Evolutionary conservation across 495 filamentous ascomycete genomes (phyloP), one percentile per base, ranked within the genome.

Genomic region (Hyaloscypha bicolor): DNA sequence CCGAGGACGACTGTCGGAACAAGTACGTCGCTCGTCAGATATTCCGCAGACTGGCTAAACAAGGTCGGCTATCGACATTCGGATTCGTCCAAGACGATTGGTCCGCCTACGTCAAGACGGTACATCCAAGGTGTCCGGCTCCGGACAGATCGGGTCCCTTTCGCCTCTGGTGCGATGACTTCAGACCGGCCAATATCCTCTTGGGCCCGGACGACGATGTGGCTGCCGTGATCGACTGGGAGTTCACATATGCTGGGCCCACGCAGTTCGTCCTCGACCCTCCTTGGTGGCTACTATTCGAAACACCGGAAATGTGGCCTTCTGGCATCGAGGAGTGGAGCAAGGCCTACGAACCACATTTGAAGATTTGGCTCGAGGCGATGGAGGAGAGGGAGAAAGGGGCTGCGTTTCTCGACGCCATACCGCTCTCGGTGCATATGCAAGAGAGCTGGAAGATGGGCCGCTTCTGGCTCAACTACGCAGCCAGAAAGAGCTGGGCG

Each of bases 261-360:
- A 68, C 73, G 19, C 73, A 81, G 60, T 81, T 83, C 67, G 66
- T 70, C 31, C 70, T 74, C 42, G 75, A 76, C 60, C 75, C 77
- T 22, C 77, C 79, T 4, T 81, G 78, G 79, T 83, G 80, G 79
- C 75, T 81, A 16, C 72, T 82, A 9, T 62, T 82, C 4, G 65
- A 76, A 14, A 22, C 31, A 19, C 77, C 78, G 0, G 80, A 81
- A 29, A 65, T 64, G 12, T 82, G 77, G 79, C 56, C 64, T n/a
- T 22, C 35, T 32, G 76, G 76, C 35, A 70, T 81, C 19, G 62
- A 73, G 1, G 68, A 55, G 21, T 78, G 71, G 66, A 73, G 62
- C 48, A 70, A 68, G 33, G 51, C 33, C 1, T 78, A 74, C 63
- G 72, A 72, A 5, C 14, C 30, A 12, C 71, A 69, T 9, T 60